A percentile compares a stretch with the other conserved stretches of the same genome.
These are phyloP conservation scores for Onygena corvina DNA, from an alignment of 2,329 filamentous ascomycete species.

Conservation along the genomic window DNA sequence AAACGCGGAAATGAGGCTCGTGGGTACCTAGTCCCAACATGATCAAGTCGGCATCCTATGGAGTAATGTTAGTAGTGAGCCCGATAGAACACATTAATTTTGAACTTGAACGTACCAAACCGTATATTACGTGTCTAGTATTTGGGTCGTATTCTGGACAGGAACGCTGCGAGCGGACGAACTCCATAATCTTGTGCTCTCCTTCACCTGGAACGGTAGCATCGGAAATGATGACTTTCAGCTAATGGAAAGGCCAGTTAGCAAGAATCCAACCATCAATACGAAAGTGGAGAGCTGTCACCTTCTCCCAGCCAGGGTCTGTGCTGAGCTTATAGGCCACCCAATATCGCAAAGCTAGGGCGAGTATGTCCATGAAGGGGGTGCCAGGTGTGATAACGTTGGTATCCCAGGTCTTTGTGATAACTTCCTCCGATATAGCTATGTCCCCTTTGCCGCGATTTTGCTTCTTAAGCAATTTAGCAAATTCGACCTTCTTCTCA, in stretches of 20 bases:
- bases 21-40: conserved; percentile 96
- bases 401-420: conserved; percentile 87
- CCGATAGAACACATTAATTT: not conserved
- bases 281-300: conserved; percentile 20
- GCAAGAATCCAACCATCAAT: conserved; percentile 10
- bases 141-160: conserved; percentile 91
- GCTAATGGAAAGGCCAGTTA: conserved; percentile 26
- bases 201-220: conserved; percentile 95
- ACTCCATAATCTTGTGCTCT: conserved; percentile 99
- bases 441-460: conserved; percentile 53
- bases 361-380: conserved; percentile 95
- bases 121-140: conserved; percentile 95
- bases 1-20: conserved; percentile 89
- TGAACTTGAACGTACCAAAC: conserved; percentile 42
- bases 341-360: conserved; percentile 85
- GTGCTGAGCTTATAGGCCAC: conserved; percentile 95
- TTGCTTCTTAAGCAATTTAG: conserved; percentile 71
- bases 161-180: conserved; percentile 82
- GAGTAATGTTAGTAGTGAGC: conserved; percentile 18
- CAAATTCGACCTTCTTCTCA: conserved; percentile 74
- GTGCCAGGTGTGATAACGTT: conserved; percentile 88
- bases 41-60: conserved; percentile 80
- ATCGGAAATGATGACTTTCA: conserved; percentile 98
- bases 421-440: conserved; percentile 47
- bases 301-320: conserved; percentile 84